These are phyloP conservation scores for Skeletonema menzelii DNA, from an alignment of 108 stramenopile species.

Conservation along the genomic window DNA sequence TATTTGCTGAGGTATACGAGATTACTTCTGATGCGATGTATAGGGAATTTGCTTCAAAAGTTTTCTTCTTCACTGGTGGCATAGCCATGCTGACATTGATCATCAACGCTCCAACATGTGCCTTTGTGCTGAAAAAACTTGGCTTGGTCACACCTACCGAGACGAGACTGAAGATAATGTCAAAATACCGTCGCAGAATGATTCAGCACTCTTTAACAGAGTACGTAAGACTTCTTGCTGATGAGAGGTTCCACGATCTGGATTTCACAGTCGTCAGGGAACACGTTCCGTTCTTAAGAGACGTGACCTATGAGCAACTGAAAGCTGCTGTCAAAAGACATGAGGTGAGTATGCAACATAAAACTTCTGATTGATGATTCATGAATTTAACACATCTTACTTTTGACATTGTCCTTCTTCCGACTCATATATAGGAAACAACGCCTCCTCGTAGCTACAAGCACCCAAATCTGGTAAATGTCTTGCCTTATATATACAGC, in stretches of 20 bases:
- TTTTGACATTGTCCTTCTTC: slow-evolving; percentile 1
- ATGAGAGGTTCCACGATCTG: slow-evolving; percentile 14
- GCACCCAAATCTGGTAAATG: neutral
- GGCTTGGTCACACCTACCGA: slow-evolving; percentile 8
- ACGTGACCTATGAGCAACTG: slow-evolving; percentile 15
- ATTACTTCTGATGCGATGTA: neutral
- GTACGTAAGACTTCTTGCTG: slow-evolving; percentile 2
- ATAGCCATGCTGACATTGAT: slow-evolving; percentile 20
- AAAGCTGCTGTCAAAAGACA: slow-evolving; percentile 36
- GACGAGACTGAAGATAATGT: slow-evolving; percentile 3
- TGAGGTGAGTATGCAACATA: neutral
- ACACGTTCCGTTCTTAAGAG: slow-evolving; percentile 3
- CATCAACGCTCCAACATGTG: slow-evolving; percentile 12
- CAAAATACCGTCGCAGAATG: neutral
- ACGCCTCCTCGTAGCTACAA: neutral
- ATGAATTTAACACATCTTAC: slow-evolving; percentile 20
- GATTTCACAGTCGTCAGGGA: slow-evolving; percentile 9
- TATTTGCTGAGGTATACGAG: slow-evolving; percentile 18
- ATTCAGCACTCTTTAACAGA: neutral
- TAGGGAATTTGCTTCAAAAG: slow-evolving; percentile 1
- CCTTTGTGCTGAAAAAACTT: slow-evolving; percentile 1
- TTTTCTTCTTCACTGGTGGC: slow-evolving; percentile 4
- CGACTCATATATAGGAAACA: neutral
- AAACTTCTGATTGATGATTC: neutral
- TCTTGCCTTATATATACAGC: neutral